Evolutionary conservation across 176 grass and related monocot genomes (phyloP), one percentile per base, ranked within the genome.

Genomic region (Rhynchospora pubera): DNA sequence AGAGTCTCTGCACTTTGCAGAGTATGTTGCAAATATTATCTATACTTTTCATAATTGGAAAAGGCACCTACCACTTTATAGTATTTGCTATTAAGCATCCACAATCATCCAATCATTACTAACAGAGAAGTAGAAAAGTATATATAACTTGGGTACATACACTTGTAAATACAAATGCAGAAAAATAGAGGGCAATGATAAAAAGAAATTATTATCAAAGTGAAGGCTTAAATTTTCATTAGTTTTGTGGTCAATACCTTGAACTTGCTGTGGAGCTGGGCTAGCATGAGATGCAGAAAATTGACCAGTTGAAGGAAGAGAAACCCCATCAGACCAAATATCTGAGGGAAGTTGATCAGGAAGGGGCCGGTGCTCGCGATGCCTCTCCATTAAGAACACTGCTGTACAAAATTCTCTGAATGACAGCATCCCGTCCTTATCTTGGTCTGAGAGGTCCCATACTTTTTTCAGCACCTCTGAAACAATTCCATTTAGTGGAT

Each of bases 391-490:
- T 83, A 99, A 89, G 77, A 89, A 99, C 47, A 99, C 90, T 77
- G 97, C 93, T 70, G 87, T 89, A 79, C 97, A 99, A 84, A 99
- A 99, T 88, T 99, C 97, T 78, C 78, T 87, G 55, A 99, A 89
- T 69, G 97, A 93, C 57, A 99, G 86, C 97, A 99, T 99, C 57
- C 97, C 85, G 55, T 99, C 97, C 78, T 99, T 99, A 91, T 99
- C 97, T 89, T 99, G 97, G 83, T 99, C 97, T 14, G 93, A 99
- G 83, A 99, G 93, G 65, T 99, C 97, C 97, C 97, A 99, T 28
- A 99, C 91, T 89, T 91, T 91, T 89, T 87, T 99, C 85, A 99
- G 87, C 82, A 96, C 77, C 62, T 99, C 97, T 99, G 82, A 65
- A 87, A 77, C 50, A 77, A 77, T 56, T 18, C 12, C 72, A 77